Base-by-base conservation (phyloP, 805 yeast species). In the Grigorovia transvaalensis region DNA sequence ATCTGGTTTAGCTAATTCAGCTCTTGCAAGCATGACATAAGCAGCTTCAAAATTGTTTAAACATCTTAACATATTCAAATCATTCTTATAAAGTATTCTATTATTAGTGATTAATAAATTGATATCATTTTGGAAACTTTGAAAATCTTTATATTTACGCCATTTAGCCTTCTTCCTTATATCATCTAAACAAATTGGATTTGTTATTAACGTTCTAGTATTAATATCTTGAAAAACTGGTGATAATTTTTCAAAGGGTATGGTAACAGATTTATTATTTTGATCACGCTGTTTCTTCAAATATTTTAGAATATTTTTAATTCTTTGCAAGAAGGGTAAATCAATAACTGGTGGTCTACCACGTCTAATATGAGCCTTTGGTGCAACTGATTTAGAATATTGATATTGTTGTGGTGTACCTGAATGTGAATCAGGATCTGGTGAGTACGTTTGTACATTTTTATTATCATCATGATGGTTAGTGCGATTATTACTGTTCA, bases 101-200 rank as follows among this genome's bases (percentile, higher is more conserved):
- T 86, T 86, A 65, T 88, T 89, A 49, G 75, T 71, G 60, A 93
- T 76, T 79, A 91, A 79, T 53, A 80, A 71, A 59, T 78, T 78
- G 70, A 91, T 79, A 68, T 93, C 98, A 30, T 74, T 76, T 63
- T 88, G 76, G 65, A 87, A 93, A 53, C 75, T 75, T 53, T 86
- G 90, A 49, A 89, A 91, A 50, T 78, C 77, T 51, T 76, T 73
- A 68, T 91, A 91, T 66, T 82, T 84, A 65, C 96, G 80, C 54
- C 88, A 83, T 68, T 90, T 87, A 57, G 89, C 87, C 61, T 85
- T 84, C 62, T 85, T 82, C 61, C 87, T 80, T 53, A 91, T 85
- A 60, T 81, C 87, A 59, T 81, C 80, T 57, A 85, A 74, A 44
- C 84, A 78, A 49, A 84, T 77, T 8, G 91, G 89, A 47, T 78